Evolutionary conservation across 192 early-diverging fungal genomes (phyloP).

Genomic region (Umbelopsis vinacea): DNA sequence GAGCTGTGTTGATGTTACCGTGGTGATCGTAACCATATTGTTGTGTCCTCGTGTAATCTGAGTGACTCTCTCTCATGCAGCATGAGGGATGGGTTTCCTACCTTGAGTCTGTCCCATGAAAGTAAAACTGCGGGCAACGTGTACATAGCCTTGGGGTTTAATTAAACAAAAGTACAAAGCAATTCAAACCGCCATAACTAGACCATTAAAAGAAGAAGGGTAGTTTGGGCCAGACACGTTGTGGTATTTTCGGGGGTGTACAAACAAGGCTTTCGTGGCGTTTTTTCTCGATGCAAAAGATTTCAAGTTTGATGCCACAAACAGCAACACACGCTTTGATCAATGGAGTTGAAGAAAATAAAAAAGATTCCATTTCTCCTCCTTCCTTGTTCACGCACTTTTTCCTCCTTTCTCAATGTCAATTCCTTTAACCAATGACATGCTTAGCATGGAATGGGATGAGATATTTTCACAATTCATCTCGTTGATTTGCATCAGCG

Average conservation of each 20-base stretch:
- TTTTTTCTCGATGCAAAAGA: neutral
- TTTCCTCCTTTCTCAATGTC: neutral
- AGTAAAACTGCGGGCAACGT: too few species aligned
- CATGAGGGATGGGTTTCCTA: too few species aligned
- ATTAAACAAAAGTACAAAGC: too few species aligned
- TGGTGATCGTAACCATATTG: neutral
- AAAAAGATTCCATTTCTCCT: neutral
- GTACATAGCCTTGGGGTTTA: too few species aligned
- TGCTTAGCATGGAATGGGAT: conserved; percentile 10
- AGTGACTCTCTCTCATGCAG: too few species aligned
- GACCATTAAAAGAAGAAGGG: too few species aligned
- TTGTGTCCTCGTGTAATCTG: neutral
- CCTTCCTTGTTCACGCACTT: neutral
- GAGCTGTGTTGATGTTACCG: neutral
- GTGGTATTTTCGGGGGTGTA: neutral
- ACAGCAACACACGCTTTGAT: neutral
- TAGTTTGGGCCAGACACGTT: too few species aligned
- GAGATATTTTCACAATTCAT: conserved; percentile 48
- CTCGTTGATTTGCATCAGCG: conserved; percentile 43
- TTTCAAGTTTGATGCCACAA: conserved; percentile 16
- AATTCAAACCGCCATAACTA: neutral
- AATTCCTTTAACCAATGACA: neutral
- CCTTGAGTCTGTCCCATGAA: too few species aligned
- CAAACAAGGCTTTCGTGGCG: conserved; percentile 4
- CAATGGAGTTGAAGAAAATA: neutral